A percentile compares a stretch with the other conserved stretches of the same genome.
phyloP scores from a whole-genome alignment of 2,329 filamentous ascomycete species.

The Metarhizium humberi region DNA sequence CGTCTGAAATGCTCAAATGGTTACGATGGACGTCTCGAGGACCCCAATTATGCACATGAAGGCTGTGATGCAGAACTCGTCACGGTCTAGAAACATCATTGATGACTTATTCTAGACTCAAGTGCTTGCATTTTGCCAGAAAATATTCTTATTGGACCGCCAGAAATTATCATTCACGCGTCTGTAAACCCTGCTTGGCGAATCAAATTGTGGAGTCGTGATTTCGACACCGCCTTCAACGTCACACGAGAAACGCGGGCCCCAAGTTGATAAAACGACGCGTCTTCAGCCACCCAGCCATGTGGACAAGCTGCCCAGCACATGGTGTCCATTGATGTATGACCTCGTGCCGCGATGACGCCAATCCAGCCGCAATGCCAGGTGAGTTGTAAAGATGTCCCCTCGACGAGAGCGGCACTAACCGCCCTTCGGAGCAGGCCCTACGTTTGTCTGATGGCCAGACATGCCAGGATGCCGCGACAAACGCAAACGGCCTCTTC shows the following conservation, averaged over 20 bases:
- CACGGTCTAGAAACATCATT: too few species aligned
- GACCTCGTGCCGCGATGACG: neutral
- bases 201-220: too few species aligned
- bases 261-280: neutral
- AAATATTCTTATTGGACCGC: neutral
- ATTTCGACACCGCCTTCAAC: neutral
- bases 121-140: too few species aligned
- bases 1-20: too few species aligned
- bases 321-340: neutral
- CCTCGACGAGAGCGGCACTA: neutral
- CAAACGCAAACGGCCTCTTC: constrained; percentile 15
- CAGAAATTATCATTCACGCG: neutral
- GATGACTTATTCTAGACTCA: too few species aligned
- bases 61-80: too few species aligned
- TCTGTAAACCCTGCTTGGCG: neutral
- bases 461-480: constrained; percentile 48
- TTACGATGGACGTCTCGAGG: too few species aligned
- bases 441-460: constrained; percentile 30
- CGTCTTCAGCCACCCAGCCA: neutral
- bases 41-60: too few species aligned
- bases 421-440: neutral
- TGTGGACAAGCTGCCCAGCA: too few species aligned
- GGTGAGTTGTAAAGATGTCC: neutral
- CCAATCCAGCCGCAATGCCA: neutral
- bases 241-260: neutral